phyloP scores from a whole-genome alignment of 345 rosid genomes.

The Euphorbia pulcherrima region DNA sequence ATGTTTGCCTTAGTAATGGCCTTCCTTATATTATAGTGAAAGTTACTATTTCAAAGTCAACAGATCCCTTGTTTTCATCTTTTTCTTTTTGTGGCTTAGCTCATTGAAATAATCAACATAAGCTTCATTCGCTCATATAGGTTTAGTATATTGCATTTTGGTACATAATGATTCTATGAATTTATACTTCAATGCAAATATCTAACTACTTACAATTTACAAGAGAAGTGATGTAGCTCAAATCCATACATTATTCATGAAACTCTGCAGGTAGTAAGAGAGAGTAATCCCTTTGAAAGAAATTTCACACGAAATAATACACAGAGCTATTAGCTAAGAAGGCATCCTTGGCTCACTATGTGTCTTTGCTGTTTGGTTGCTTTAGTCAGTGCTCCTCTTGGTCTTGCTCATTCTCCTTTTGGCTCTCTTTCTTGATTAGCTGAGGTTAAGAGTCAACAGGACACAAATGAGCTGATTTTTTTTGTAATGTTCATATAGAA shows the following conservation, averaged over 20 bases:
- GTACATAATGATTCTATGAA: neutral
- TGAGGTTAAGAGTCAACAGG: constrained; percentile 22
- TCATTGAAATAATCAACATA: neutral
- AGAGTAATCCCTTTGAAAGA: neutral
- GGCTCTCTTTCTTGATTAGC: constrained; percentile 34
- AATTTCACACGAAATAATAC: neutral
- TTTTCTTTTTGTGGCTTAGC: too few species aligned
- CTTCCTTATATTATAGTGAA: too few species aligned
- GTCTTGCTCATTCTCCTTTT: constrained; percentile 30
- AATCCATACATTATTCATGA: neutral
- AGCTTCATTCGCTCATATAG: neutral
- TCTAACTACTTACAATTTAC: neutral
- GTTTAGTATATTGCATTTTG: neutral
- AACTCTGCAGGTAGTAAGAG: neutral
- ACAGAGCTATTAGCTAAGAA: constrained; percentile 4
- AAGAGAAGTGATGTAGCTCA: neutral
- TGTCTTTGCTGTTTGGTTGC: constrained; percentile 24
- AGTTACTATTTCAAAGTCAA: too few species aligned
- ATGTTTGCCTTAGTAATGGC: too few species aligned
- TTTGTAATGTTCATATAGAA: neutral
- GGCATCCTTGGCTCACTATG: constrained; percentile 27
- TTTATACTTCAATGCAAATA: neutral
- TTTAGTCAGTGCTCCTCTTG: constrained; percentile 25
- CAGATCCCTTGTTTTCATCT: too few species aligned
- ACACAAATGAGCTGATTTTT: neutral